Base-by-base conservation (phyloP, 495 filamentous ascomycete species). In the Lasiosphaeris hirsuta region DNA sequence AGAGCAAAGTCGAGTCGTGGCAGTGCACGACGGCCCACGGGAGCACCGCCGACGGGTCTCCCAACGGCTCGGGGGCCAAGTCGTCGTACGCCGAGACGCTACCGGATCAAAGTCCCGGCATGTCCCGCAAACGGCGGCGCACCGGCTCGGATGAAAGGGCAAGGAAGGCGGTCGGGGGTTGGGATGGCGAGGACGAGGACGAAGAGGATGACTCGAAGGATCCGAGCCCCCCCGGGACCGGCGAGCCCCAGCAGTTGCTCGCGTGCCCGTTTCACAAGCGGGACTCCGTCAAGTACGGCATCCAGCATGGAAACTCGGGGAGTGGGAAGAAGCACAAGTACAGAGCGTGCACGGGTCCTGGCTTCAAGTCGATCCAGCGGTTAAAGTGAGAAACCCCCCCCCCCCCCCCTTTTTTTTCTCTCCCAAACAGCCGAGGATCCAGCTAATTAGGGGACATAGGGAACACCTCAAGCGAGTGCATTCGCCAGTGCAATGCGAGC, bases 321-420 rank as follows among this genome's bases (percentile, higher is more conserved):
- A 53, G 54, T 7, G 49, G 44, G 4, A 67, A 63, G 58, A 67
- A 61, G 36, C 56, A 64, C 47, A 56, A 52, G 30, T 67, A 67
- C 38, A 23, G 64, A 39, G 48, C 61, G 14, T 67, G 64, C 35
- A 60, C 56, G 14, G 64, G 64, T 2, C 64, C 64, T 4, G 64
- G 64, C 19, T 67, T 61, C 42, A 67, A 67, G 55, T 63, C 58
- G 5, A 62, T 67, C 36, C 64, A 67, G 51, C 54, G 64, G 37
- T 34, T 67, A 43, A 67, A 67, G 64, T 67, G 46, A 53, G 61
- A 6, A 38, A 4, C 1, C 35, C 48, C 18, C 41, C n/a, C n/a
- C n/a, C n/a, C n/a, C n/a, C n/a, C n/a, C n/a, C n/a, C n/a, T n/a
- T n/a, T n/a, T n/a, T 18, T 46, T 39, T 34, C 17, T 18, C 9